Percentiles rank a stretch among this genome's conserved stretches.
Evolutionary conservation across 164 flowering plant genomes (phyloP).

Genomic region (Kingdonia uniflora): DNA sequence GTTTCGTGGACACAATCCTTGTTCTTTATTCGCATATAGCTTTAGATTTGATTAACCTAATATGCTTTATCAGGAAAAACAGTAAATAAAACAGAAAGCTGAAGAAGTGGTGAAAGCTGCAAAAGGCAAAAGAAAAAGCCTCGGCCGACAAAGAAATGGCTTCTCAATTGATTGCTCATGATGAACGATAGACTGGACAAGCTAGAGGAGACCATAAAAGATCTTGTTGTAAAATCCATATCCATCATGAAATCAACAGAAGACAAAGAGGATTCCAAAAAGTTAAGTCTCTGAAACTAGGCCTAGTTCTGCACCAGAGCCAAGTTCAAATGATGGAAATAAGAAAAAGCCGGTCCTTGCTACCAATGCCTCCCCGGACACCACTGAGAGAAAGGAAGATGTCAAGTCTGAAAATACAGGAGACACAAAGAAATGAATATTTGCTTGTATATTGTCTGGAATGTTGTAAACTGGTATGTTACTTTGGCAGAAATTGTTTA

Average conservation of each 20-base stretch:
- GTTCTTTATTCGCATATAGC: too few species aligned
- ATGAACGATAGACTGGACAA: conserved; percentile 61
- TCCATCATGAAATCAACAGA: conserved; percentile 19
- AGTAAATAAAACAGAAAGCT: conserved; percentile 39
- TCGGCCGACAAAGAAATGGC: conserved; percentile 20
- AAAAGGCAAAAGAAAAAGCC: conserved; percentile 30
- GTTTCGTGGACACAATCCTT: too few species aligned
- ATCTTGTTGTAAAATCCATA: conserved; percentile 44
- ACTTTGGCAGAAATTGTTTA: too few species aligned
- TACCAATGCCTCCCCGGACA: conserved; percentile 10
- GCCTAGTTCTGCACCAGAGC: not conserved
- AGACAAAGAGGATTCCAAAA: conserved; percentile 11
- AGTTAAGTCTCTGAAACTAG: conserved; percentile 7
- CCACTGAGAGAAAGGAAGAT: not conserved
- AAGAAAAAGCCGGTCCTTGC: conserved; percentile 6
- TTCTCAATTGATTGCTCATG: conserved; percentile 33
- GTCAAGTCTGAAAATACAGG: too few species aligned
- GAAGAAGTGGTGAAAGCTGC: conserved; percentile 53
- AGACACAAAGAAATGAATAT: too few species aligned
- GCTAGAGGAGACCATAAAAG: conserved; percentile 57
- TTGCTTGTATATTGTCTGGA: too few species aligned
- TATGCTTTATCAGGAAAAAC: conserved; percentile 32
- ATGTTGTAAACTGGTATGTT: too few species aligned
- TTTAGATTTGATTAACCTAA: not conserved
- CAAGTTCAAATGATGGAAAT: not conserved